A percentile compares a stretch with the other conserved stretches of the same genome.
These are phyloP conservation scores for Carex pumila DNA, from an alignment of 176 grass and related monocot genomes.

Conservation along the genomic window DNA sequence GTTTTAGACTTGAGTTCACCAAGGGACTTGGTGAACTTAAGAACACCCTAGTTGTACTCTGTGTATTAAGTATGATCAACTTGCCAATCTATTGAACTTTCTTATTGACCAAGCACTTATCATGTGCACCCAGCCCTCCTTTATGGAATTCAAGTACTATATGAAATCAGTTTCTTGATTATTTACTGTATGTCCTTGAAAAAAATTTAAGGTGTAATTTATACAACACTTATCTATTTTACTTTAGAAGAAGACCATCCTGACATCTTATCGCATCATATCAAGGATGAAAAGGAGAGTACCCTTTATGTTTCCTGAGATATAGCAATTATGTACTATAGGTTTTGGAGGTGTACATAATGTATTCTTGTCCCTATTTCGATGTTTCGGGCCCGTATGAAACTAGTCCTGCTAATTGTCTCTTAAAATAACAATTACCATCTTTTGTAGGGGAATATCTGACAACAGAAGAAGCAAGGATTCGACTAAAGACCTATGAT, in stretches of 20 bases:
- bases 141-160: not conserved
- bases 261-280: not conserved
- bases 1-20: no score
- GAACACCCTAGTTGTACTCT: no score
- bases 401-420: not conserved
- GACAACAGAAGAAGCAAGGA: slow-evolving; percentile 59
- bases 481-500: slow-evolving; percentile 53
- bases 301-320: not conserved
- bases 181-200: not conserved
- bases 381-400: not conserved
- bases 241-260: not conserved
- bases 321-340: not conserved
- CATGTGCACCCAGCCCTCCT: not conserved
- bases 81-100: not conserved
- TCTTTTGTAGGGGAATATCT: slow-evolving; percentile 57
- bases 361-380: not conserved
- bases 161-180: not conserved
- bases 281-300: not conserved
- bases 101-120: not conserved
- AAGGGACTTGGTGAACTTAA: no score
- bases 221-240: not conserved
- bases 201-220: not conserved
- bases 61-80: not conserved
- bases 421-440: not conserved
- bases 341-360: not conserved